These are phyloP conservation scores for Suillus tomentosus DNA, from an alignment of 768 basidiomycete species.

Conservation along the genomic window DNA sequence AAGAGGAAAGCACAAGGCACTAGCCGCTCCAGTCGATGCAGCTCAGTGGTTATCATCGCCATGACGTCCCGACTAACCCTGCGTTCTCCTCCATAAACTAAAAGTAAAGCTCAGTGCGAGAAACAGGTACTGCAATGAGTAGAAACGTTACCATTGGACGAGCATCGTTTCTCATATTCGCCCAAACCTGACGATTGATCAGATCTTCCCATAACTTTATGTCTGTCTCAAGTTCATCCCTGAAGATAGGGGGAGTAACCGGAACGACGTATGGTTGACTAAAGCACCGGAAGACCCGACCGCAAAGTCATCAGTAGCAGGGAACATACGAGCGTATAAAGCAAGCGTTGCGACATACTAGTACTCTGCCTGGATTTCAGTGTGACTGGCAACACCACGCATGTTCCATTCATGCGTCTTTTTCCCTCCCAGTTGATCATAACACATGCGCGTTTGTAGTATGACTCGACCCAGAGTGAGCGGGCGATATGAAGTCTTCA, in stretches of 20 bases:
- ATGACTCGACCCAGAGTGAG: too few species aligned
- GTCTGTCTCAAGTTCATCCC: slow-evolving; percentile 76
- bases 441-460: too few species aligned
- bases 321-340: slow-evolving; percentile 75
- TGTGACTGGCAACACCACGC: too few species aligned
- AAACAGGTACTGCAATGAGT: background rate
- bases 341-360: slow-evolving; percentile 54
- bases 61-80: slow-evolving; percentile 65
- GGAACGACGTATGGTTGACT: slow-evolving; percentile 64
- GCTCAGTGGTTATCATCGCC: slow-evolving; percentile 58
- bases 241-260: slow-evolving; percentile 80
- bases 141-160: slow-evolving; percentile 42
- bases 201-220: slow-evolving; percentile 63
- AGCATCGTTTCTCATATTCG: slow-evolving; percentile 50
- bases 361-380: too few species aligned
- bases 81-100: slow-evolving; percentile 20
- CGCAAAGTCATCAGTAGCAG: slow-evolving; percentile 63
- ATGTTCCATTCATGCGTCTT: too few species aligned
- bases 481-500: too few species aligned
- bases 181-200: slow-evolving; percentile 73
- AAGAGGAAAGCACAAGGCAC: slow-evolving; percentile 31
- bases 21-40: slow-evolving; percentile 64
- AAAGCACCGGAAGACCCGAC: slow-evolving; percentile 46
- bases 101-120: slow-evolving; percentile 7
- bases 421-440: too few species aligned